Conservation (phyloP, 805 yeast genomes). For the Ogataea salicorniae region DNA sequence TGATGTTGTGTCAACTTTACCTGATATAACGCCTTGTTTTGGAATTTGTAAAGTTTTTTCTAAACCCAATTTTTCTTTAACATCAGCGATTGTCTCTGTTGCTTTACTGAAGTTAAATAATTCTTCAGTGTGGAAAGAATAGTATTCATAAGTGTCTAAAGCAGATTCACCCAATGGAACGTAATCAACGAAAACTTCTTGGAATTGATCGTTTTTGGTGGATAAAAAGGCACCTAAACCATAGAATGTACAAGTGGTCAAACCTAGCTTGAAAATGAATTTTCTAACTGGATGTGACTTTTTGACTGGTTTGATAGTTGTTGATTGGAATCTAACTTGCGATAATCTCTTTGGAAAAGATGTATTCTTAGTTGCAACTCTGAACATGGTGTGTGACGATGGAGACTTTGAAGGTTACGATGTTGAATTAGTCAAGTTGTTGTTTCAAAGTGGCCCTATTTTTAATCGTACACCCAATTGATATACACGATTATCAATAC, state of each 20-base stretch:
- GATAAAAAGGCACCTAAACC: conserved; percentile 59
- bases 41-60: conserved; percentile 37
- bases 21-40: conserved; percentile 34
- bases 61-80: conserved; percentile 34
- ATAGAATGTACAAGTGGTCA: conserved; percentile 34
- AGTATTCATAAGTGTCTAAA: conserved; percentile 44
- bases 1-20: conserved; percentile 24
- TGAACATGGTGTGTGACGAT: conserved; percentile 6
- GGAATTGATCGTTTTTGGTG: conserved; percentile 51
- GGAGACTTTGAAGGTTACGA: neutral
- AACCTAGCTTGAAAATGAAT: conserved; percentile 23
- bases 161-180: conserved; percentile 60
- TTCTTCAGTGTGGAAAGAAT: conserved; percentile 22
- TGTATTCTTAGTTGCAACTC: conserved; percentile 8
- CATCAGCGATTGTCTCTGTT: conserved; percentile 27
- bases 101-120: conserved; percentile 15
- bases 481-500: too few relatives aligned
- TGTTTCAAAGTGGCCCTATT: too few relatives aligned
- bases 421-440: too few relatives aligned
- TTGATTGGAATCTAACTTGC: conserved; percentile 21
- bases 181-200: conserved; percentile 55
- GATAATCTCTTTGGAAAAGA: conserved; percentile 10
- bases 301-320: conserved; percentile 14
- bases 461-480: too few relatives aligned
- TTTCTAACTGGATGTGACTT: conserved; percentile 22